Conservation (phyloP, 1,139 yeast species). For the Candida freyschussii region DNA sequence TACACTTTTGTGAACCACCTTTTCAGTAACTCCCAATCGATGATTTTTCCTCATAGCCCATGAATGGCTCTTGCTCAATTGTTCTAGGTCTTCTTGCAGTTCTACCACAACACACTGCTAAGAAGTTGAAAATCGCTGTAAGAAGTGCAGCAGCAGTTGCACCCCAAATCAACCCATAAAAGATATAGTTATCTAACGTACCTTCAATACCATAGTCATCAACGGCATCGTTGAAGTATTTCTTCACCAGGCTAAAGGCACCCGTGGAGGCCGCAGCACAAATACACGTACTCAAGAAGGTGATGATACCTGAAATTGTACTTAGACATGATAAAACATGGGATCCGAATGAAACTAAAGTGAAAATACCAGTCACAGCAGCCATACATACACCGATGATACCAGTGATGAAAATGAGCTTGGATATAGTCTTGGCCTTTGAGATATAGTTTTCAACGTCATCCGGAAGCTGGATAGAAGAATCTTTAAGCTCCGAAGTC, state of each 20-base stretch:
- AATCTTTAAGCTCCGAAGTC: constrained; percentile 8
- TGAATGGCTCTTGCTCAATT: constrained; percentile 25
- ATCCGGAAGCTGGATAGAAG: constrained; percentile 29
- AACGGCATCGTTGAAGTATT: constrained; percentile 34
- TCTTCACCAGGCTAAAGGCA: constrained; percentile 31
- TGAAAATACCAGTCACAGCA: constrained; percentile 36
- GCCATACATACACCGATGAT: constrained; percentile 39
- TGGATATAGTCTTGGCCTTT: constrained; percentile 37
- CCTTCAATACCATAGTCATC: constrained; percentile 37
- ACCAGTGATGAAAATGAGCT: constrained; percentile 42
- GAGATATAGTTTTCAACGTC: constrained; percentile 30
- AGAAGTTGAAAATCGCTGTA: constrained; percentile 35
- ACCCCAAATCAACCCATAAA: constrained; percentile 42
- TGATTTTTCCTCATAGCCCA: constrained; percentile 20
- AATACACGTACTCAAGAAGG: constrained; percentile 29
- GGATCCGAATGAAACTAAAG: constrained; percentile 35
- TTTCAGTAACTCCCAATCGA: no score
- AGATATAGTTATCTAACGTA: constrained; percentile 29
- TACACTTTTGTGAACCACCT: no score
- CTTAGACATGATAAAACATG: constrained; percentile 31
- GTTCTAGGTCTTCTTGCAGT: constrained; percentile 18
- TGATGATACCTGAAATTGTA: constrained; percentile 25
- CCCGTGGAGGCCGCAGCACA: constrained; percentile 45
- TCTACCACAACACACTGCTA: constrained; percentile 40
- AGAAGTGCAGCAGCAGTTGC: constrained; percentile 36